Conservation (phyloP, 352 stramenopile genomes). For the Phytophthora palmivora region DNA sequence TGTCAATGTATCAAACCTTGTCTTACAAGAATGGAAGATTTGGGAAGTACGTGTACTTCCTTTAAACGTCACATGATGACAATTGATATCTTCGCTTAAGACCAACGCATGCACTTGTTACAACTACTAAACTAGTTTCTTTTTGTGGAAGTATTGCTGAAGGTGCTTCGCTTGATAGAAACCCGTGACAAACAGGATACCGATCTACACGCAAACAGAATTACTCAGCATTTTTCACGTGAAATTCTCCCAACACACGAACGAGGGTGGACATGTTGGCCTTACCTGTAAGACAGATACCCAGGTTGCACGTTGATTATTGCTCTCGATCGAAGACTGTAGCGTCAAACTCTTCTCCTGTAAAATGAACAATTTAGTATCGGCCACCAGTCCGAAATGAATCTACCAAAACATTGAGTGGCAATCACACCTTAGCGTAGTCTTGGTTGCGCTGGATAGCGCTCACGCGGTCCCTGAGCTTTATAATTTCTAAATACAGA, state of each 20-base stretch:
- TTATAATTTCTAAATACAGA: slow-evolving; percentile 73
- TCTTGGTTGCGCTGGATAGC: slow-evolving; percentile 86
- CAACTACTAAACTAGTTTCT: slow-evolving; percentile 15
- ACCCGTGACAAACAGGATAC: slow-evolving; percentile 6
- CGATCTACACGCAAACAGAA: too few relatives aligned
- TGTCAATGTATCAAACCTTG: too few relatives aligned
- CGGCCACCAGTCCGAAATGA: not conserved
- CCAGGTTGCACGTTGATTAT: slow-evolving; percentile 83
- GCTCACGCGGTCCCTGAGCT: slow-evolving; percentile 72
- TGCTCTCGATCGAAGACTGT: slow-evolving; percentile 78
- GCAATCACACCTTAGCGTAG: slow-evolving; percentile 70
- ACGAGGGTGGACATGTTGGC: too few relatives aligned
- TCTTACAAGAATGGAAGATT: too few relatives aligned
- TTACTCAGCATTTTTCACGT: too few relatives aligned
- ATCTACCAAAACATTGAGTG: not conserved
- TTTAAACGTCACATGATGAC: too few relatives aligned
- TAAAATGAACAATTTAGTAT: slow-evolving; percentile 3
- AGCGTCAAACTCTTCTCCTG: slow-evolving; percentile 78
- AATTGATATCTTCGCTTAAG: too few relatives aligned
- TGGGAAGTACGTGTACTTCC: too few relatives aligned
- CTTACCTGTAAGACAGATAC: slow-evolving; percentile 79
- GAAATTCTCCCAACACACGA: too few relatives aligned
- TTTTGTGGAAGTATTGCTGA: slow-evolving; percentile 10
- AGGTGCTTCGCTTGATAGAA: slow-evolving; percentile 15
- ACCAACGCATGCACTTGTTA: too few relatives aligned